Conservation (phyloP, 2,329 filamentous ascomycete species). For the Aspergillus sp. region DNA sequence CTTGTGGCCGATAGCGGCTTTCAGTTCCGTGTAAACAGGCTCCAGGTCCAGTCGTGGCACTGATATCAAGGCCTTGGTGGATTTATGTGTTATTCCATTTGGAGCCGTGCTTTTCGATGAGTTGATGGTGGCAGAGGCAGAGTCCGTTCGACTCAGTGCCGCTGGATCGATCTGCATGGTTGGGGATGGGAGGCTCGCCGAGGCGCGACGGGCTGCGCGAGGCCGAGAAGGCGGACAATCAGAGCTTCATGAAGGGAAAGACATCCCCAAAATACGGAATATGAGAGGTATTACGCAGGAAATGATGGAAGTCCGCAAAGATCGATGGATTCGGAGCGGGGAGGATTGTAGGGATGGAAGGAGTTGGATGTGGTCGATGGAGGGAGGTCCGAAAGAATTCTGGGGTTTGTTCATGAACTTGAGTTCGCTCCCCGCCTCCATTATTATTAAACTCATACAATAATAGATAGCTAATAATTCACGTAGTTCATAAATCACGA, state of each 20-base stretch:
- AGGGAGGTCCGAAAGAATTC: constrained; percentile 28
- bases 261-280: constrained; percentile 17
- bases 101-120: constrained; percentile 33
- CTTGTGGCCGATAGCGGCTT: constrained; percentile 58
- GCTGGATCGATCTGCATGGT: constrained; percentile 48
- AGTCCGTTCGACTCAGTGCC: constrained; percentile 44
- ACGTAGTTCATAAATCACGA: not conserved
- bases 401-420: constrained; percentile 11
- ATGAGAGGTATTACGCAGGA: not conserved
- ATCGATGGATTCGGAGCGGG: constrained; percentile 26
- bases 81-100: constrained; percentile 42
- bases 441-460: not conserved
- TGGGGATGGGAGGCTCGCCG: constrained; percentile 27
- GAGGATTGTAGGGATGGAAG: constrained; percentile 23
- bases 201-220: constrained; percentile 41
- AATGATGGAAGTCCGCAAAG: constrained; percentile 11
- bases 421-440: constrained; percentile 21
- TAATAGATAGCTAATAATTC: not conserved
- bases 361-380: constrained; percentile 18
- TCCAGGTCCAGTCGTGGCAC: constrained; percentile 64
- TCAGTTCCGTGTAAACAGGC: constrained; percentile 62
- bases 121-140: constrained; percentile 32
- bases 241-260: constrained; percentile 40
- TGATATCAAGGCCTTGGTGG: constrained; percentile 51
- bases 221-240: constrained; percentile 36